Base-by-base conservation (phyloP, 805 yeast genomes). In the Kodamaea nitidulidarum region DNA sequence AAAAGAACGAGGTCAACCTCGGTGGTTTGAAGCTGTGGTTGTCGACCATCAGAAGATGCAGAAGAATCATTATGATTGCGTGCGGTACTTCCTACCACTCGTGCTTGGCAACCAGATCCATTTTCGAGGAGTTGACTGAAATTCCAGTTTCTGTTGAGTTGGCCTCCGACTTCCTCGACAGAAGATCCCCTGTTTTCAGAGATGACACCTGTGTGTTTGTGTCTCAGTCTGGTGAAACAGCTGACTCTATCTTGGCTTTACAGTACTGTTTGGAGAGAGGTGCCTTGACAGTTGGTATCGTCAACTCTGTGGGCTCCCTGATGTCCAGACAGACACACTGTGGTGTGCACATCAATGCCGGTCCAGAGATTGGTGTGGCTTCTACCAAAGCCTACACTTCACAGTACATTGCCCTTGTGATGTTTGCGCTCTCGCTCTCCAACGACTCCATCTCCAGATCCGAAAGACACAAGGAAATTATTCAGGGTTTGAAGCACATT, bases 11-110 rank as follows among this genome's bases (percentile, higher is more conserved):
- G 31, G 84, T 93, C 50, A 84, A 77, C 49, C 74, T 93, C 45
- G 98, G 98, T 57, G 99, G 99, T 29, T 75, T 93, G 56, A 79
- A 84, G 51, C 74, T 84, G 11, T 86, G 81, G 76, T 71, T 93
- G 47, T 80, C 93, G 20, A 85, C 93, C 33, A 86, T 93, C 47
- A 80, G 98, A 68, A 80, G 96, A 58, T 88, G 96, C 53, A 81
- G 97, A 68, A 80, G 98, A 66, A 76, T 93, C 54, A 86, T 90
- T 44, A 93, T 93, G 98, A 86, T 93, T 68, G 99, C 98, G 2
- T 93, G 99, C 70, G 99, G 99, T 70, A 93, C 99, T 5, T 93
- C 98, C 0, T 93, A 90, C 61, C 98, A 93, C 67, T 93, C 98
- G 12, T 93, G 99, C 72, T 69, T 93, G 60, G 98, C 98, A 15